Evolutionary conservation across 2,329 filamentous ascomycete species (phyloP), one percentile per base, ranked within the genome.

Genomic region (Cucurbitaria berberidis): DNA sequence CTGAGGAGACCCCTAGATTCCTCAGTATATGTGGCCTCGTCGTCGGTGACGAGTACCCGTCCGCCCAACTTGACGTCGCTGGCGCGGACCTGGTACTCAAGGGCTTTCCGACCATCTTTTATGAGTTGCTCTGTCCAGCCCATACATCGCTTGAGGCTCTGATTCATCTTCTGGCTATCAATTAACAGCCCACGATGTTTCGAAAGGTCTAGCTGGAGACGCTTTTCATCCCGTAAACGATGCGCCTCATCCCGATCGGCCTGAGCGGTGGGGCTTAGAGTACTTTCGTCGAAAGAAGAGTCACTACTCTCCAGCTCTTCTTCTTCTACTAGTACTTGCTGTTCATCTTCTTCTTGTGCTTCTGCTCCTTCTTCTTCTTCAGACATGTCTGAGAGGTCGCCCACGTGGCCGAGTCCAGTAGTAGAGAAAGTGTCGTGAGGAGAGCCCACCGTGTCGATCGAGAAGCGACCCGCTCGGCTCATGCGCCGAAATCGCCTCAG

Each of bases 91-190:
- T 85, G 82, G 70, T 96, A 96, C 42, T 89, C 88, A 2, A 99
- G 82, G 0, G 95, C 95, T 70, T 91, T 93, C 68, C 87, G 89
- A 5, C 89, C 95, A 64, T 97, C 92, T 43, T 85, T 88, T 72
- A 99, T 96, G 39, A 99, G 82, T 58, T 90, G 88, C 70, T 99
- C 93, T 0, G 93, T 96, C 84, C 91, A 93, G 61, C 87, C 87
- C 29, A 97, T 82, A 73, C 95, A 99, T 42, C 91, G 84, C 74
- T 91, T 96, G 40, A 99, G 83, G 72, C 90, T 96, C 73, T 96
- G 90, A 70, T 97, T 98, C 81, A 98, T 92, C 78, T 92, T 96
- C 69, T 97, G 92, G 62, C 89, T 95, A 72, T 96, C 93, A 34
- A 92, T 80, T 8, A 99, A 84, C 1, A 98, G 80, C 68, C 96